Evolutionary conservation across 2,329 filamentous ascomycete species (phyloP).

Genomic region (Dryadomyces sulphureus): DNA sequence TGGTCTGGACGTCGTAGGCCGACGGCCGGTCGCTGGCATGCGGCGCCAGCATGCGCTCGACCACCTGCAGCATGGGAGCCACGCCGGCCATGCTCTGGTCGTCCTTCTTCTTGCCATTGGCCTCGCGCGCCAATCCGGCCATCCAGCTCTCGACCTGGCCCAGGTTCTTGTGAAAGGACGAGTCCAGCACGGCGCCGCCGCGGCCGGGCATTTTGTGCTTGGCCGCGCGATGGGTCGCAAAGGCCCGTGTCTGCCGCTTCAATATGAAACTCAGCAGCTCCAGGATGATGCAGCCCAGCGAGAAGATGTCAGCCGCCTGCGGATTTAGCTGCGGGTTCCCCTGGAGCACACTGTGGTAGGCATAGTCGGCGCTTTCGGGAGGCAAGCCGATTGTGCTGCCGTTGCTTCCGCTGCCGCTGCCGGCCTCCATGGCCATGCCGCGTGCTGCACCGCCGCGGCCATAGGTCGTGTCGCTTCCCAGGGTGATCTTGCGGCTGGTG

Average conservation of each 20-base stretch:
- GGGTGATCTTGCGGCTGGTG: constrained; percentile 16
- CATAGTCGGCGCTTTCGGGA: neutral
- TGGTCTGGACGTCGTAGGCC: constrained; percentile 35
- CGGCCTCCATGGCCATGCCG: neutral
- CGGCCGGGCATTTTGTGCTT: constrained; percentile 45
- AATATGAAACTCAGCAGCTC: constrained; percentile 56
- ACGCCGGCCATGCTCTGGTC: constrained; percentile 34
- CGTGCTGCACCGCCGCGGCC: neutral
- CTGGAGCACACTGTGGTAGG: neutral
- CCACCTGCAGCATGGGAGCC: constrained; percentile 35
- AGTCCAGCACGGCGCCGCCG: constrained; percentile 48
- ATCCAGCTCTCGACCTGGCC: constrained; percentile 58
- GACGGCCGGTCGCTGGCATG: constrained; percentile 37
- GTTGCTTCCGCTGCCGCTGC: constrained; percentile 8
- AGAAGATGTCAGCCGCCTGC: constrained; percentile 56
- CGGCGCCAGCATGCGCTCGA: constrained; percentile 37
- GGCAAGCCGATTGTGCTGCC: constrained; percentile 17
- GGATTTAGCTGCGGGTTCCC: constrained; percentile 30
- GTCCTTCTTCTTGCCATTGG: constrained; percentile 17
- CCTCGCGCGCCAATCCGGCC: constrained; percentile 42
- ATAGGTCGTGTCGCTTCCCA: constrained; percentile 13
- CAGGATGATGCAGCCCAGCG: constrained; percentile 56
- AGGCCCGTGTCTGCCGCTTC: constrained; percentile 51
- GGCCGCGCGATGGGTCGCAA: constrained; percentile 49
- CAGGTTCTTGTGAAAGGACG: constrained; percentile 58